These are phyloP conservation scores for Diaporthe australafricana DNA, from an alignment of 2,329 filamentous ascomycete species.

Conservation along the genomic window DNA sequence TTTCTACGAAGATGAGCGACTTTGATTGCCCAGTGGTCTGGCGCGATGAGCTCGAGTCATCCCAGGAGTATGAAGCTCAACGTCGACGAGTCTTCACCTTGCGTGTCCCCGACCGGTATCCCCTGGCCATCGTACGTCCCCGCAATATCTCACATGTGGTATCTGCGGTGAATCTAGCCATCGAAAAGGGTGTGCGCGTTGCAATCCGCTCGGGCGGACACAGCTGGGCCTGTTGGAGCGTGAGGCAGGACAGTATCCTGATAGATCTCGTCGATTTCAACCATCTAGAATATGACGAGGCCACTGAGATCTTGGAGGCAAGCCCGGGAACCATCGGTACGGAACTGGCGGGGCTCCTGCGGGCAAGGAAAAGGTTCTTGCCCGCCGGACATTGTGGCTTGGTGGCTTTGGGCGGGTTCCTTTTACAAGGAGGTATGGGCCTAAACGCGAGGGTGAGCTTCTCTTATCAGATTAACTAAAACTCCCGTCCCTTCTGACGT, in stretches of 20 bases:
- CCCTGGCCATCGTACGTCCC: background rate
- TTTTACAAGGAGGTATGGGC: constrained; percentile 8
- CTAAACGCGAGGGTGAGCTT: background rate
- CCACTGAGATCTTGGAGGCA: background rate
- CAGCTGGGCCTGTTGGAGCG: constrained; percentile 7
- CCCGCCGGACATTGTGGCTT: background rate
- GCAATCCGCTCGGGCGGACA: constrained; percentile 1
- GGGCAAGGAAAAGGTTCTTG: background rate
- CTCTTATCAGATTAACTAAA: accelerated
- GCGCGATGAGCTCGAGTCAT: background rate
- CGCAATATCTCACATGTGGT: background rate
- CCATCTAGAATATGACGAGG: background rate
- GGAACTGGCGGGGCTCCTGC: background rate
- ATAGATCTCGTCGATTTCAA: constrained; percentile 8
- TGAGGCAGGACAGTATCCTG: background rate
- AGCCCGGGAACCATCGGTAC: background rate
- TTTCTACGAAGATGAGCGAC: background rate
- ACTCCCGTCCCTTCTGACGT: background rate
- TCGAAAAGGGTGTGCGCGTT: background rate
- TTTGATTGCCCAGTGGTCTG: background rate
- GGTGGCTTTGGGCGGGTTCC: background rate
- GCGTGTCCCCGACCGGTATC: background rate
- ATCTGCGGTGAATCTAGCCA: background rate
- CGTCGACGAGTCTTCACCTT: constrained; percentile 8
- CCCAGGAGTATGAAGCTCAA: constrained; percentile 8